phyloP scores from a whole-genome alignment of 345 rosid species.

The Heritiera fomes region DNA sequence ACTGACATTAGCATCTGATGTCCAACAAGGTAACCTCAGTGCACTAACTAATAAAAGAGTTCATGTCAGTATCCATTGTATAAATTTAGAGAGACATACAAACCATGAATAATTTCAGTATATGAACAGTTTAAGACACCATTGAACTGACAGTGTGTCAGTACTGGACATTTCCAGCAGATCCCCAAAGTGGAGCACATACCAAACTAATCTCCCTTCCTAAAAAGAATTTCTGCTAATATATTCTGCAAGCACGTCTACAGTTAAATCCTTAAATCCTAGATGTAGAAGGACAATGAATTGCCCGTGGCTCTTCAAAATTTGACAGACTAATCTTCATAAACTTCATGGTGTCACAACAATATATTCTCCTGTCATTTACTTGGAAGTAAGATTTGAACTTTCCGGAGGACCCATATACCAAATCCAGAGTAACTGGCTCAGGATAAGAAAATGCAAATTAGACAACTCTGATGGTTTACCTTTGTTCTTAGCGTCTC shows the following conservation, averaged over 20 bases:
- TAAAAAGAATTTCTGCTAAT: background rate
- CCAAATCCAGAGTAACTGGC: background rate
- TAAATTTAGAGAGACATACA: background rate
- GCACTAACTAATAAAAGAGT: slow-evolving; percentile 5
- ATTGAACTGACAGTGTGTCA: slow-evolving; percentile 13
- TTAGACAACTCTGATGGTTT: background rate
- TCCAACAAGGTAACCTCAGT: background rate
- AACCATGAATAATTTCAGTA: background rate
- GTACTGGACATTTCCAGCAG: slow-evolving; percentile 15
- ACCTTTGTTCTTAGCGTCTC: slow-evolving; percentile 95
- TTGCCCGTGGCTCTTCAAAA: slow-evolving; percentile 10
- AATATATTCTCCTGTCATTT: slow-evolving; percentile 6
- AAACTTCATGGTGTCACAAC: slow-evolving; percentile 4
- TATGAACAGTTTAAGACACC: slow-evolving; percentile 13
- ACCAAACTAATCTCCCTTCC: slow-evolving; percentile 13
- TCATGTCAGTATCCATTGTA: background rate
- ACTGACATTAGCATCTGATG: background rate
- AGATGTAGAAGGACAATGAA: slow-evolving; percentile 7
- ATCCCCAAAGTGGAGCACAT: background rate
- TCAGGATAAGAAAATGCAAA: background rate
- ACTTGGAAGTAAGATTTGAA: slow-evolving; percentile 3
- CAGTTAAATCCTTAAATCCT: background rate
- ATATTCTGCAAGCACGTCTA: background rate
- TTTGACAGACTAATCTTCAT: slow-evolving; percentile 6
- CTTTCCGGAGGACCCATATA: slow-evolving; percentile 1